Conservation (phyloP, 768 basidiomycete genomes). For the Amanita jacksonii region DNA sequence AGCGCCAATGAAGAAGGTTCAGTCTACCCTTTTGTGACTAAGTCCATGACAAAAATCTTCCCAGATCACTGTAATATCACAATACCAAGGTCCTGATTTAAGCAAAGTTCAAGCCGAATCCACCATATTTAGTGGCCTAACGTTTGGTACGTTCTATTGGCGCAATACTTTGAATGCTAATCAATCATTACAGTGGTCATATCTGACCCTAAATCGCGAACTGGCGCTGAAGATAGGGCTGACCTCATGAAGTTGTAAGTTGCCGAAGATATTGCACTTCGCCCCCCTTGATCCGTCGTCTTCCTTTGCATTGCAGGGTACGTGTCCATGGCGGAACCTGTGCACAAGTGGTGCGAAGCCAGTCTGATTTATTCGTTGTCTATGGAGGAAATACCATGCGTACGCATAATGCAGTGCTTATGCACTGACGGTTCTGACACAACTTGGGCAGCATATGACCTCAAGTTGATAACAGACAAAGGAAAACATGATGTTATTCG, state of each 20-base stretch:
- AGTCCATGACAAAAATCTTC: not conserved
- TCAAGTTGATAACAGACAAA: slow-evolving; percentile 64
- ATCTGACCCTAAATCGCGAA: slow-evolving; percentile 64
- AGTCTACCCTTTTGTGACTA: not conserved
- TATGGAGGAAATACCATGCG: slow-evolving; percentile 65
- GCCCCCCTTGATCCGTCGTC: not conserved
- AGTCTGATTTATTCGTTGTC: slow-evolving; percentile 45
- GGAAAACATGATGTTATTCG: slow-evolving; percentile 63
- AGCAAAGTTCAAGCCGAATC: slow-evolving; percentile 51
- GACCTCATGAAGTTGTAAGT: slow-evolving; percentile 59
- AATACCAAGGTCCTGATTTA: slow-evolving; percentile 56
- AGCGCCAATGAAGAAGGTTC: slow-evolving; percentile 38
- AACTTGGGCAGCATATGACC: slow-evolving; percentile 46
- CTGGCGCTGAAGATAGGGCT: slow-evolving; percentile 57
- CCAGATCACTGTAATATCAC: slow-evolving; percentile 52
- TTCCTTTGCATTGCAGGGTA: slow-evolving; percentile 47
- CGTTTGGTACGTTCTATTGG: slow-evolving; percentile 54
- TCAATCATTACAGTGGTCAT: slow-evolving; percentile 47
- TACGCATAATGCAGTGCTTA: slow-evolving; percentile 25
- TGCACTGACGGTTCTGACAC: not conserved
- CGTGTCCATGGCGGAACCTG: slow-evolving; percentile 59
- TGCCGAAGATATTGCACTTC: not conserved
- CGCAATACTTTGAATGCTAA: not conserved
- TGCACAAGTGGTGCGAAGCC: slow-evolving; percentile 48
- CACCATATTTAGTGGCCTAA: slow-evolving; percentile 63